Conservation (phyloP, 2,329 filamentous ascomycete genomes). For the Diaporthe capsici region DNA sequence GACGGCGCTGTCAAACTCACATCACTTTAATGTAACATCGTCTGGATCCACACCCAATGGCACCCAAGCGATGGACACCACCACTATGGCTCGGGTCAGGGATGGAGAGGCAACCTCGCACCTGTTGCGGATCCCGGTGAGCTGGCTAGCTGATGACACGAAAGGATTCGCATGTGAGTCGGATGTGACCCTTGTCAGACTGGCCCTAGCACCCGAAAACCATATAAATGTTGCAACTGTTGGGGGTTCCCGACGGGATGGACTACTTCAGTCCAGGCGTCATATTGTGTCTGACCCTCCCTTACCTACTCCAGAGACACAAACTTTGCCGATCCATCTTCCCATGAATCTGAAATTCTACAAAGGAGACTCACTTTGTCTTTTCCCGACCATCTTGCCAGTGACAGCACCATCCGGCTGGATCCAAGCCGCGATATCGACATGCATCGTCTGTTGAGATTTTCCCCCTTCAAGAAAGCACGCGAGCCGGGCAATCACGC, state of each 20-base stretch:
- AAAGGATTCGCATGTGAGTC: conserved; percentile 3
- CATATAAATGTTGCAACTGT: neutral
- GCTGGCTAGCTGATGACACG: conserved; percentile 1
- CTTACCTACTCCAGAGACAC: neutral
- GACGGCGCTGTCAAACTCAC: conserved; percentile 23
- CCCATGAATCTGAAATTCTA: neutral
- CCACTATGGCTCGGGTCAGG: neutral
- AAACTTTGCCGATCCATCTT: neutral
- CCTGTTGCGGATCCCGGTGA: conserved; percentile 19
- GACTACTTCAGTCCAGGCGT: neutral
- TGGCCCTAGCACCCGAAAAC: neutral
- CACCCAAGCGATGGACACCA: neutral
- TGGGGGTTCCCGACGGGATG: neutral
- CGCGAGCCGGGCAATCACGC: neutral
- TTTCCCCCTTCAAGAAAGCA: neutral
- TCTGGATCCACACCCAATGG: neutral
- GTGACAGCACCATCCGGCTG: neutral
- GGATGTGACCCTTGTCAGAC: conserved; percentile 12
- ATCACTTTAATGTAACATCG: neutral
- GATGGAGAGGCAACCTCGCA: neutral
- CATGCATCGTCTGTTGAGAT: neutral
- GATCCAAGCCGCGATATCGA: neutral
- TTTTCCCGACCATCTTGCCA: neutral
- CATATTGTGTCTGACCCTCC: neutral
- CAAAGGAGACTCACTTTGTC: neutral